Evolutionary conservation across 805 yeast genomes (phyloP).

Genomic region (Cyberlindnera bimundalis): DNA sequence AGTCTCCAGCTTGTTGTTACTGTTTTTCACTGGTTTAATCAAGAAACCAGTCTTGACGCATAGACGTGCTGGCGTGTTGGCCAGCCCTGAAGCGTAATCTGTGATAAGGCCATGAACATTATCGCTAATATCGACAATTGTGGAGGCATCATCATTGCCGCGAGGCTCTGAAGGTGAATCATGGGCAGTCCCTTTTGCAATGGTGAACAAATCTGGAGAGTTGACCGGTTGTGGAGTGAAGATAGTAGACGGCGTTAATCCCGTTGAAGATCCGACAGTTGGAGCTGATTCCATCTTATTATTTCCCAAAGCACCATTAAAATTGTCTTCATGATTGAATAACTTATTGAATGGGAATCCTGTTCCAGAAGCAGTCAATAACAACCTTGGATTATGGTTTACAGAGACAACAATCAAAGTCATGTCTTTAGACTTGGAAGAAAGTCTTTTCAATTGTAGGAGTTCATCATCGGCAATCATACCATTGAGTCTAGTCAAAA

Average conservation of each 20-base stretch:
- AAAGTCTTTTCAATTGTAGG: slow-evolving; percentile 72
- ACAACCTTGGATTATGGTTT: slow-evolving; percentile 50
- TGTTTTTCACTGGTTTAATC: slow-evolving; percentile 37
- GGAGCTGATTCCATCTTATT: slow-evolving; percentile 20
- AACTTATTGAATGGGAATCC: slow-evolving; percentile 33
- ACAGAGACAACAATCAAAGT: slow-evolving; percentile 70
- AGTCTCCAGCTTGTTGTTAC: slow-evolving; percentile 31
- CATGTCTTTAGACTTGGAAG: slow-evolving; percentile 51
- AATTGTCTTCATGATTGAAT: slow-evolving; percentile 26
- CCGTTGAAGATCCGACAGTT: slow-evolving; percentile 28
- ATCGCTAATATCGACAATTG: slow-evolving; percentile 46
- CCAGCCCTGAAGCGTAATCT: slow-evolving; percentile 57
- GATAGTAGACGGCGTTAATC: slow-evolving; percentile 26
- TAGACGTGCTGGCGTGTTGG: slow-evolving; percentile 66
- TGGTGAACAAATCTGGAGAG: slow-evolving; percentile 27
- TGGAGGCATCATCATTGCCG: slow-evolving; percentile 17
- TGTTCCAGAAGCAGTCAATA: slow-evolving; percentile 32
- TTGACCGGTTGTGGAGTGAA: slow-evolving; percentile 28
- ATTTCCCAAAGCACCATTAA: slow-evolving; percentile 6
- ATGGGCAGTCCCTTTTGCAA: slow-evolving; percentile 8
- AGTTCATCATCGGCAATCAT: slow-evolving; percentile 80
- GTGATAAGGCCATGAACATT: slow-evolving; percentile 58
- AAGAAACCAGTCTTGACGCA: slow-evolving; percentile 72
- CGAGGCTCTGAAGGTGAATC: slow-evolving; percentile 22
- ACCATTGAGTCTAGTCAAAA: slow-evolving; percentile 67